Evolutionary conservation across 257 asterid species (phyloP), one percentile per base, ranked within the genome.

Genomic region (Solanum rostratum): DNA sequence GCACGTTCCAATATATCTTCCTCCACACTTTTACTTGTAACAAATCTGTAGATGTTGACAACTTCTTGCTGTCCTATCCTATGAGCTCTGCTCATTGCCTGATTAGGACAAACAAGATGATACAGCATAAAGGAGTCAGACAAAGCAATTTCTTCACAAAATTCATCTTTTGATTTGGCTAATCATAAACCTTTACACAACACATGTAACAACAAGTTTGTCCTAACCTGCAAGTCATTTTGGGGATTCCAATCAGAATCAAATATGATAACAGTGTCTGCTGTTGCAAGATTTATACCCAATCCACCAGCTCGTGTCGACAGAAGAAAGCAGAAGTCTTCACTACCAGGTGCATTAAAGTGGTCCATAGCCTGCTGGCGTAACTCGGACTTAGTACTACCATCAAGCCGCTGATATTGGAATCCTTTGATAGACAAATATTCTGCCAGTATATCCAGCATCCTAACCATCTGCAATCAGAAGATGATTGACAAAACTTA

Each of bases 221-320:
- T 66, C 76, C 85, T 80, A 87, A 97, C 99, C 99, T 97, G 99
- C 85, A 97, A 91, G 83, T 97, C 99, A 89, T 97, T 97, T 90
- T 97, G 99, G 57, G 99, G 99, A 86, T 97, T 97, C 99, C 99
- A 97, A 87, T 97, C 99, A 54, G 99, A 97, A 92, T 97, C 99
- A 90, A 97, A 97, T 88, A 97, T 97, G 88, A 97, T 97, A 70
- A 97, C 99, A 9, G 99, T 97, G 90, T 97, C 99, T 39, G 99
- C 99, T 79, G 99, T 97, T 49, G 99, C 99, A 78, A 97, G 99
- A 91, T 97, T 97, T 82, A 97, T 97, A 85, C 99, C 99, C 93
- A 97, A 89, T 74, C 99, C 99, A 87, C 99, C 99, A 13, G 99
- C 99, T 84, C 99, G 98, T 59, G 99, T 97, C 19, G 99, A 97